Evolutionary conservation across 1,284 basidiomycete species (phyloP).

Genomic region (Cutaneotrichosporon spelunceum): DNA sequence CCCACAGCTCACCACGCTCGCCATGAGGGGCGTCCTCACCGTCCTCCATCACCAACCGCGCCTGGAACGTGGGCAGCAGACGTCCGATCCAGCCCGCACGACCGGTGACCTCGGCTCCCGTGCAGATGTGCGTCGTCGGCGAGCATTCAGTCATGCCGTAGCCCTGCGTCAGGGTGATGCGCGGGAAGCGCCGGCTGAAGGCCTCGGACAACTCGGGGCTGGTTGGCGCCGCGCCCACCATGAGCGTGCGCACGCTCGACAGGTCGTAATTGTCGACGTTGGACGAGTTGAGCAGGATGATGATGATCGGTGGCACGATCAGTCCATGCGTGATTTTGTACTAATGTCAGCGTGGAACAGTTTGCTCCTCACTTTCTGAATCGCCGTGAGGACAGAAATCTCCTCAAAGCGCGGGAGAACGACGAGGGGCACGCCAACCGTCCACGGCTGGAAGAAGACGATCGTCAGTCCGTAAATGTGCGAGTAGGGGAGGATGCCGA

Average conservation of each 20-base stretch:
- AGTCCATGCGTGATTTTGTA: conserved; percentile 64
- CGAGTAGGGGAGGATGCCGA: conserved; percentile 19
- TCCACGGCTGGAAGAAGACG: conserved; percentile 62
- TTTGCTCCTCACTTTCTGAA: conserved; percentile 57
- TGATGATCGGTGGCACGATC: conserved; percentile 80
- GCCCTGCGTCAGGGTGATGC: conserved; percentile 42
- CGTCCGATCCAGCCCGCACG: conserved; percentile 65
- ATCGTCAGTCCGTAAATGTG: conserved; percentile 26
- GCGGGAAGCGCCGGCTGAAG: conserved; percentile 29
- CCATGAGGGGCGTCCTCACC: conserved; percentile 54
- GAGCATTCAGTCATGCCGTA: conserved; percentile 56
- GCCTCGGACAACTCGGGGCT: conserved; percentile 50
- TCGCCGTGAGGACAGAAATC: conserved; percentile 60
- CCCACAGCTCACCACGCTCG: conserved; percentile 73
- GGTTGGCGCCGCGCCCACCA: conserved; percentile 80
- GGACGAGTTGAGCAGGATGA: conserved; percentile 55
- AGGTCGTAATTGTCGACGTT: conserved; percentile 68
- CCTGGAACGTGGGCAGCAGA: conserved; percentile 72
- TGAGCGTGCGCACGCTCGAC: conserved; percentile 57
- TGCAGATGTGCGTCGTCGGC: conserved; percentile 35
- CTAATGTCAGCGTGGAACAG: conserved; percentile 30
- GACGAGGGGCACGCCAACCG: conserved; percentile 61
- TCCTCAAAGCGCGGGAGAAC: conserved; percentile 64
- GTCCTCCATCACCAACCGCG: conserved; percentile 60
- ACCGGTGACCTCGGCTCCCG: conserved; percentile 22